These are phyloP conservation scores for Vigna hirtella DNA, from an alignment of 306 rosid species.

Conservation along the genomic window DNA sequence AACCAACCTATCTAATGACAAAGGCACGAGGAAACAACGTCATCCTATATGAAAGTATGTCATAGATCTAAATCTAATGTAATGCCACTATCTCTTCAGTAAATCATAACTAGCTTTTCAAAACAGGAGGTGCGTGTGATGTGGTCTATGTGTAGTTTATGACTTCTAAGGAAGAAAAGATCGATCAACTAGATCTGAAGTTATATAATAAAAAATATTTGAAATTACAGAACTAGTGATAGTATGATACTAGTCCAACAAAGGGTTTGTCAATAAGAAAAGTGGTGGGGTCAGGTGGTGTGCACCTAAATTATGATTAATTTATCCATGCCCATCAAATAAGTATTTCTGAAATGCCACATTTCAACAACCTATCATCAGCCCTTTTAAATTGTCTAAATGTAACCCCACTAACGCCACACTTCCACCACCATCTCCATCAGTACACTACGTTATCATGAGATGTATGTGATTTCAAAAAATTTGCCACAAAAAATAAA, in stretches of 20 bases:
- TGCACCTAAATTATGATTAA: constrained; percentile 19
- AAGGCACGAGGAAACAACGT: not conserved
- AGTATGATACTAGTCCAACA: not conserved
- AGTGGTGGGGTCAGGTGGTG: not conserved
- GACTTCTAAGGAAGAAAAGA: constrained; percentile 28
- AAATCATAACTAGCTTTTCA: not conserved
- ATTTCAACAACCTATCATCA: not conserved
- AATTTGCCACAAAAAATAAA: not conserved
- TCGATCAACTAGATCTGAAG: constrained; percentile 16
- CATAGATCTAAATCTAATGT: not conserved
- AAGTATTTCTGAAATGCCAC: constrained; percentile 1
- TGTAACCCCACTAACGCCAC: not conserved
- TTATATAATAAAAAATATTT: not conserved
- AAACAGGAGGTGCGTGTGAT: constrained; percentile 7
- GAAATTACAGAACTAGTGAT: constrained; percentile 16
- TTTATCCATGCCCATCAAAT: not conserved
- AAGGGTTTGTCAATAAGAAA: not conserved
- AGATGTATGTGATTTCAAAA: not conserved
- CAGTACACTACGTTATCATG: not conserved
- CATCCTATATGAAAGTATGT: not conserved
- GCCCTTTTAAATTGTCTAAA: not conserved
- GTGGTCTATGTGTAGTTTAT: not conserved
- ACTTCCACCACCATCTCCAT: not conserved
- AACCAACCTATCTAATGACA: not conserved
- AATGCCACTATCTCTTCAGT: not conserved